Conservation (phyloP, 371 early-diverging fungal species). For the Syncephalastrum sp. region DNA sequence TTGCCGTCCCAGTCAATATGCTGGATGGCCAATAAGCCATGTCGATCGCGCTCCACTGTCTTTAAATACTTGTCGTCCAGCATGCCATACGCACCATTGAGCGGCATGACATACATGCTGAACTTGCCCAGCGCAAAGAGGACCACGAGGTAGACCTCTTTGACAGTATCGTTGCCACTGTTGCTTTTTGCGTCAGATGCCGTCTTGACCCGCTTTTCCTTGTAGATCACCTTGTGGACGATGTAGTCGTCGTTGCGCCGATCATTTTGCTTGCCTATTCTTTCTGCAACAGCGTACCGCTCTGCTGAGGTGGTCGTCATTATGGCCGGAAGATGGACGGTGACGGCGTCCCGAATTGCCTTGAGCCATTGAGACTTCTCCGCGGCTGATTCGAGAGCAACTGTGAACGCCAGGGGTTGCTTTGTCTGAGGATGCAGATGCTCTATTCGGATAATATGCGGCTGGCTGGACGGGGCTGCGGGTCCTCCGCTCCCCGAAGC, state of each 20-base stretch:
- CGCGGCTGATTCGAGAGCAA: slow-evolving; percentile 17
- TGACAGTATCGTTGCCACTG: slow-evolving; percentile 10
- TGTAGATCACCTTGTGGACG: slow-evolving; percentile 36
- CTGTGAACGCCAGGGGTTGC: slow-evolving; percentile 15
- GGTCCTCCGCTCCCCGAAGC: not conserved
- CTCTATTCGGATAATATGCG: slow-evolving; percentile 30
- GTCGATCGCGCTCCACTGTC: slow-evolving; percentile 34
- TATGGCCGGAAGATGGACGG: slow-evolving; percentile 20
- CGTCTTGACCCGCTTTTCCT: slow-evolving; percentile 22
- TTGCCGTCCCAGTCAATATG: slow-evolving; percentile 22
- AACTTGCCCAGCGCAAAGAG: slow-evolving; percentile 42
- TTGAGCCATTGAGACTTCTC: slow-evolving; percentile 35
- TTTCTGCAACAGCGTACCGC: slow-evolving; percentile 23
- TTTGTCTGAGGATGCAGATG: slow-evolving; percentile 28
- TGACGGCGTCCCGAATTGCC: slow-evolving; percentile 20
- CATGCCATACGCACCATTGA: slow-evolving; percentile 6
- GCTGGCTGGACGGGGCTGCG: not conserved
- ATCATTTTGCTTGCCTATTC: slow-evolving; percentile 35
- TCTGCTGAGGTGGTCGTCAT: slow-evolving; percentile 18
- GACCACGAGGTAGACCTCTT: slow-evolving; percentile 31
- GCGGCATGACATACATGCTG: slow-evolving; percentile 38
- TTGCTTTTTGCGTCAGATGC: slow-evolving; percentile 9
- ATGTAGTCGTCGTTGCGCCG: slow-evolving; percentile 21
- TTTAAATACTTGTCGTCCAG: slow-evolving; percentile 28
- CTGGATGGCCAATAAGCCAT: slow-evolving; percentile 35